Conservation (phyloP, 2,329 filamentous ascomycete genomes). For the Sporothrix euskadiensis region DNA sequence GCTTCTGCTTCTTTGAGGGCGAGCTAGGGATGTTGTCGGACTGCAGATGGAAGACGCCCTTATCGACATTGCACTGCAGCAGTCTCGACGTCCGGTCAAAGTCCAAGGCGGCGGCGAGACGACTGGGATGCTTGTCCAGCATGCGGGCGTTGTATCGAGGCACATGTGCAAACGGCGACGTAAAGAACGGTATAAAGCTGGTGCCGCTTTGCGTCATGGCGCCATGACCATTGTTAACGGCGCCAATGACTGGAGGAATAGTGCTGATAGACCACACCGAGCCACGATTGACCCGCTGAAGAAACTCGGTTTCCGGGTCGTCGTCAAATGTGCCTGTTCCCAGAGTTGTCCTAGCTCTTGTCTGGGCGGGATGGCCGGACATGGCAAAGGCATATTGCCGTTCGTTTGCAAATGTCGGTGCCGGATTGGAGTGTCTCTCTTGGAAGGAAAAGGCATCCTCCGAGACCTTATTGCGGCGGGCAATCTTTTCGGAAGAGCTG, state of each 20-base stretch:
- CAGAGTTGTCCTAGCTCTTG: conserved; percentile 38
- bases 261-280: conserved; percentile 78
- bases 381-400: conserved; percentile 38
- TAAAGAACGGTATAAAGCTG: conserved; percentile 64
- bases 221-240: conserved; percentile 63
- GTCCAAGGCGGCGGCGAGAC: conserved; percentile 78
- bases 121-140: conserved; percentile 71
- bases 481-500: conserved; percentile 47
- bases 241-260: conserved; percentile 56
- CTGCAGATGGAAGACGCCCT: background rate
- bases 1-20: background rate
- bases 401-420: conserved; percentile 34
- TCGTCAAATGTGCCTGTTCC: conserved; percentile 27
- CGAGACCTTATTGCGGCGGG: conserved; percentile 46
- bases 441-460: conserved; percentile 48
- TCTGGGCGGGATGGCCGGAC: conserved; percentile 34
- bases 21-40: background rate
- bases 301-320: conserved; percentile 12
- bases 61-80: conserved; percentile 54
- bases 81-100: conserved; percentile 70
- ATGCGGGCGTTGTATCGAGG: conserved; percentile 47
- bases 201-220: conserved; percentile 68
- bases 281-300: conserved; percentile 54
- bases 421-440: conserved; percentile 35
- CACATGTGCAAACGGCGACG: conserved; percentile 49